Evolutionary conservation across 345 rosid species (phyloP), one percentile per base, ranked within the genome.

Genomic region (Zanthoxylum bungeanum): DNA sequence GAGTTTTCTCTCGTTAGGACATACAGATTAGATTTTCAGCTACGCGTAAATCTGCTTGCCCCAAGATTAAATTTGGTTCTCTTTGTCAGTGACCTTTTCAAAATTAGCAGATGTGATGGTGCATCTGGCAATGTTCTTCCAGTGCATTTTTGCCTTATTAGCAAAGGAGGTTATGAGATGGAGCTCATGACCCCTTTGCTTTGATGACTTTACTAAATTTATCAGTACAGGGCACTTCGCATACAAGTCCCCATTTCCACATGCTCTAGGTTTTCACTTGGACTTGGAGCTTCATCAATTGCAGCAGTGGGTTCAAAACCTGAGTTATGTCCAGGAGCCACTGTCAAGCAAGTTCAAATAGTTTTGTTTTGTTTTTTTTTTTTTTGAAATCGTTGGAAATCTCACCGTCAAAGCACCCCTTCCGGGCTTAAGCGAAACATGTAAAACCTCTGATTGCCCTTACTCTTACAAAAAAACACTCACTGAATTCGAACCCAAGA

Each of bases 91-190:
- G 71, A 73, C 75, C 58, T 57, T 36, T 64, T 21, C n/a, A 24
- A 64, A 76, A 70, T 67, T 70, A 68, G 72, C 65, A 66, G 81
- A 70, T 68, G 3, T 27, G 76, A 46, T 65, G 16, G 47, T 46
- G 61, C 68, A 17, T 40, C 76, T 46, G 70, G 76, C 72, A 62
- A 73, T 30, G 66, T 33, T 65, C 49, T 68, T 24, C 69, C 62
- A 27, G 71, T n/a, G n/a, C 57, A 65, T 24, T 68, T n/a, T 76
- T 53, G 56, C 51, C 25, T n/a, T 7, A 7, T 19, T 31, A n/a
- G 44, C 58, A 31, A 30, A 47, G 69, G 40, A 10, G 25, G 19
- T 70, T 61, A 46, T 73, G 64, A 68, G 79, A 60, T 74, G 79
- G 74, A n/a, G 71, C 70, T 77, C 69, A 34, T 71, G 59, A 30